These are phyloP conservation scores for Ustilago trichophora DNA, from an alignment of 1,284 basidiomycete species.

Conservation along the genomic window DNA sequence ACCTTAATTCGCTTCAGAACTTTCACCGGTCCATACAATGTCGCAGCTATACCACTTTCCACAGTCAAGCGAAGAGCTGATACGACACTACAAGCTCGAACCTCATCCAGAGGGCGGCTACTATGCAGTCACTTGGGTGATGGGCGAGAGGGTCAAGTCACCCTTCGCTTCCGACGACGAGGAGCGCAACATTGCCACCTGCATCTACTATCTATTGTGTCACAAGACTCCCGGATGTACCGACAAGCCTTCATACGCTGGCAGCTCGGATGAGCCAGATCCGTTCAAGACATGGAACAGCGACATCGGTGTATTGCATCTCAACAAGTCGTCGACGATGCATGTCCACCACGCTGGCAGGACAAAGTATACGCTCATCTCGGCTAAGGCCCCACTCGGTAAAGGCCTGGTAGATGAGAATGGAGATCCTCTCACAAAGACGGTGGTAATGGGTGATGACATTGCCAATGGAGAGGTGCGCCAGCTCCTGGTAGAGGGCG, in stretches of 20 bases:
- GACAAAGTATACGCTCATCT: slow-evolving; percentile 50
- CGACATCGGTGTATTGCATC: slow-evolving; percentile 43
- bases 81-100: slow-evolving; percentile 37
- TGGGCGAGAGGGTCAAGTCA: slow-evolving; percentile 25
- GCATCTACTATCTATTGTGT: slow-evolving; percentile 51
- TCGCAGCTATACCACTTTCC: slow-evolving; percentile 29
- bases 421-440: slow-evolving; percentile 33
- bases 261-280: slow-evolving; percentile 15
- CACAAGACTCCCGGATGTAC: slow-evolving; percentile 23
- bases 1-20: no score
- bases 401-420: slow-evolving; percentile 26
- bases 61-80: slow-evolving; percentile 42
- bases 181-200: slow-evolving; percentile 31
- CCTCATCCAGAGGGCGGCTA: slow-evolving; percentile 50
- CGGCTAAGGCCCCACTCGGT: slow-evolving; percentile 39
- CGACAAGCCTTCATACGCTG: slow-evolving; percentile 6
- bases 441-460: slow-evolving; percentile 46
- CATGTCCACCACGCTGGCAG: slow-evolving; percentile 49
- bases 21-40: neutral
- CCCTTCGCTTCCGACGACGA: slow-evolving; percentile 37
- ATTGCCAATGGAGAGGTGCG: slow-evolving; percentile 41
- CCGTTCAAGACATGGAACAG: slow-evolving; percentile 37
- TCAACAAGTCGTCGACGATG: slow-evolving; percentile 49
- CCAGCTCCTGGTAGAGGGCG: slow-evolving; percentile 45
- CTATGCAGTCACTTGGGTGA: slow-evolving; percentile 38